These are phyloP conservation scores for Nitzschia sp. DNA, from an alignment of 108 stramenopile genomes.

Conservation along the genomic window DNA sequence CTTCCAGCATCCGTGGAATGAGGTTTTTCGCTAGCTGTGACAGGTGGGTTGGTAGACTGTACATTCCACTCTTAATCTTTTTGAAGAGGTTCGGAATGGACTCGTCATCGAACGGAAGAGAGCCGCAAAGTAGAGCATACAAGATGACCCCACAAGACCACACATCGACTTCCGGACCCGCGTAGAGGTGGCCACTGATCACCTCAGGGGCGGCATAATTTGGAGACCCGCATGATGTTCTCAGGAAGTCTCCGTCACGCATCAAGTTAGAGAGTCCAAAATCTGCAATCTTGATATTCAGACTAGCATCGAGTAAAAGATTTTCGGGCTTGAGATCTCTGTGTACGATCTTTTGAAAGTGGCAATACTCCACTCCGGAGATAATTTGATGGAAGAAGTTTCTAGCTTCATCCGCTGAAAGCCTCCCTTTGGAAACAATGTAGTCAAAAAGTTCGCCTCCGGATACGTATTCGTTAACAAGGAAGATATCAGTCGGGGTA, in stretches of 20 bases:
- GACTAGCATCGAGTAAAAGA: conserved; percentile 89
- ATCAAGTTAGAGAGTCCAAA: conserved; percentile 98
- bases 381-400: conserved; percentile 99
- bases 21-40: conserved; percentile 93
- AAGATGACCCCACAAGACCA: conserved; percentile 99
- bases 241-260: conserved; percentile 98
- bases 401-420: conserved; percentile 94
- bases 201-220: conserved; percentile 99
- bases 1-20: conserved; percentile 98
- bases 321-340: conserved; percentile 99
- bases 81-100: conserved; percentile 98
- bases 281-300: conserved; percentile 99
- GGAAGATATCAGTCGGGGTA: conserved; percentile 99
- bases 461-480: conserved; percentile 98
- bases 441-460: conserved; percentile 99
- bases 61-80: conserved; percentile 99
- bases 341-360: conserved; percentile 99
- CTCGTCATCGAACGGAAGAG: conserved; percentile 99
- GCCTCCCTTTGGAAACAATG: conserved; percentile 95
- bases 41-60: conserved; percentile 94
- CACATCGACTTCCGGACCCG: conserved; percentile 98
- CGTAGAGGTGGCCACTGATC: conserved; percentile 96
- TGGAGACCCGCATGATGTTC: conserved; percentile 97
- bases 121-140: conserved; percentile 98
- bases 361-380: conserved; percentile 98